Base-by-base conservation (phyloP, 208 protist genomes). In the Trypanosoma lewisi region DNA sequence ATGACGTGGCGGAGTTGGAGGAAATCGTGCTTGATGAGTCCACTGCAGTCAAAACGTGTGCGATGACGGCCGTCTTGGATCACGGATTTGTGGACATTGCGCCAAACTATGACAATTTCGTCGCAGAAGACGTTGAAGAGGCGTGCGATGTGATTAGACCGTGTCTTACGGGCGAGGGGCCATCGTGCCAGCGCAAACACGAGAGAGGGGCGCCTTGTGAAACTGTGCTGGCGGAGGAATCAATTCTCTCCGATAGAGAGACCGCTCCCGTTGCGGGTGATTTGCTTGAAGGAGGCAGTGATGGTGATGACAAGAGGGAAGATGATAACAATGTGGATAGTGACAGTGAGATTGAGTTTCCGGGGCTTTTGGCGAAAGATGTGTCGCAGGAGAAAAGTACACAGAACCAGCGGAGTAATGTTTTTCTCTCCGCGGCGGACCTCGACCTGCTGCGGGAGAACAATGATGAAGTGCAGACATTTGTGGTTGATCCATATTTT, bases 31-130 rank as follows among this genome's bases (percentile, higher is more conserved):
- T 83, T 23, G 58, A 64, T 41, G 60, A 68, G 47, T 65, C 47
- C n/a, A 58, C 74, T 1, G 70, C 73, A 34, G 65, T 73, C 2
- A 72, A 63, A 49, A 85, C 83, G 0, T 70, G 73, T 4, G 68
- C 73, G 19, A 77, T 89, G 42, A 75, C 77, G 12, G 64, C 69
- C 0, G 83, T 85, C 55, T 65, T 85, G 4, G 55, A 73, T 31
- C 23, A 59, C n/a, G 73, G 70, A 6, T 49, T 67, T n/a, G 66
- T 54, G 36, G 59, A 71, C 11, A 63, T 74, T 21, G 30, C 70
- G n/a, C 82, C 83, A 19, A 73, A 3, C 33, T 83, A 84, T 62
- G 77, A 83, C 55, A 83, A 82, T 37, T 83, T 78, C 42, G 31
- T 89, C 19, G 59, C 34, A 16, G 58, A 48, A 36, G 53, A 51